Evolutionary conservation across 2,329 filamentous ascomycete species (phyloP).

Genomic region (Dryadomyces quercus-mongolicae): DNA sequence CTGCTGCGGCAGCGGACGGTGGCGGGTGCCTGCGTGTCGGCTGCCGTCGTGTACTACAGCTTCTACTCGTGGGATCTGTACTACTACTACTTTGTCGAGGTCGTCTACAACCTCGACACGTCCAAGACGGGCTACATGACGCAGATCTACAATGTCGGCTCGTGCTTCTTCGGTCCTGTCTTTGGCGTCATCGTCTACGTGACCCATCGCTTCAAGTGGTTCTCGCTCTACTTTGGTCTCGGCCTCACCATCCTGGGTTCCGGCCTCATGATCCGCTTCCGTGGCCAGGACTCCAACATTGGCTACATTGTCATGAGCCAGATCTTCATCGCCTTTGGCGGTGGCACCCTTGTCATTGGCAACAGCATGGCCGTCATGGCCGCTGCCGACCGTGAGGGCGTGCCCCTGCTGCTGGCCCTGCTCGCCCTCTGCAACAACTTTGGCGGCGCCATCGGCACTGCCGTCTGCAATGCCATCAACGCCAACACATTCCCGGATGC

Average conservation of each 20-base stretch:
- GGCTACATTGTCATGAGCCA: constrained; percentile 46
- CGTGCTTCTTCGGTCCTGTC: constrained; percentile 30
- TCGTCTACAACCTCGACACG: constrained; percentile 15
- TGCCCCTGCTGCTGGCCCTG: constrained; percentile 45
- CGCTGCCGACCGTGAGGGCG: constrained; percentile 41
- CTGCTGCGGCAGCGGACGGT: constrained; percentile 36
- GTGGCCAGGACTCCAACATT: constrained; percentile 34
- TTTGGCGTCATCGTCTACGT: constrained; percentile 35
- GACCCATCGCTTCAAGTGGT: constrained; percentile 37
- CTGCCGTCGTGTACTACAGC: constrained; percentile 12
- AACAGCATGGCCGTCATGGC: constrained; percentile 50
- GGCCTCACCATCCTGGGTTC: constrained; percentile 41
- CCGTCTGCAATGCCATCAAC: constrained; percentile 51
- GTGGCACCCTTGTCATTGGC: constrained; percentile 43
- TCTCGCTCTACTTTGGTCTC: constrained; percentile 28
- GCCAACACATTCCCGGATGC: constrained; percentile 39
- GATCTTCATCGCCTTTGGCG: constrained; percentile 40
- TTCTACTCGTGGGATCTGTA: constrained; percentile 16
- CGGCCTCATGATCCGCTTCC: constrained; percentile 45
- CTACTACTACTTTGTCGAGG: constrained; percentile 14
- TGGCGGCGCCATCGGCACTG: constrained; percentile 46
- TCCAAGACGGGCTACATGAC: constrained; percentile 13
- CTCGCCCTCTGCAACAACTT: constrained; percentile 45
- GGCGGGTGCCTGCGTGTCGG: constrained; percentile 16
- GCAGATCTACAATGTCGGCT: constrained; percentile 15